A percentile compares a stretch with the other conserved stretches of the same genome.
Evolutionary conservation across 106 monocot species (phyloP).

Genomic region (Alisma plantagoaquatica): DNA sequence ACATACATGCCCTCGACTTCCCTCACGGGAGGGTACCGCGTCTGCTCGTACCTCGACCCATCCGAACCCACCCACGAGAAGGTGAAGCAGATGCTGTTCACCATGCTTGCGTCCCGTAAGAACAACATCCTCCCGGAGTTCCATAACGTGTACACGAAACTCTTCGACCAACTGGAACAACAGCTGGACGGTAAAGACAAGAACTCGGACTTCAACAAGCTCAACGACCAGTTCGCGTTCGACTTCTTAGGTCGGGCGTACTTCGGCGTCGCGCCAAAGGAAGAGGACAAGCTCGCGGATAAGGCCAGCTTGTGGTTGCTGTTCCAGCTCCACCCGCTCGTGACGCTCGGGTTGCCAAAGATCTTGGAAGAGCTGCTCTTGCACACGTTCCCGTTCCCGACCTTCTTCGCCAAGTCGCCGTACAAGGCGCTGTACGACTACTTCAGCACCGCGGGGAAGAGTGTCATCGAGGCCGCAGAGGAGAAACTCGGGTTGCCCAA

Average conservation of each 20-base stretch:
- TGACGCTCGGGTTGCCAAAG: slow-evolving; percentile 19
- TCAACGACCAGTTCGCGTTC: slow-evolving; percentile 26
- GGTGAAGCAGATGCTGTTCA: slow-evolving; percentile 34
- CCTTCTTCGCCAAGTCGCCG: slow-evolving; percentile 15
- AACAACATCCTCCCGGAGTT: slow-evolving; percentile 27
- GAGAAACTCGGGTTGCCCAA: slow-evolving; percentile 24
- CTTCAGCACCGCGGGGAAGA: slow-evolving; percentile 19
- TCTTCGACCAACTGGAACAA: slow-evolving; percentile 27
- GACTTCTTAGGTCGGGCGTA: slow-evolving; percentile 31
- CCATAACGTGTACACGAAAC: slow-evolving; percentile 13
- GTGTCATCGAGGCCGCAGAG: slow-evolving; percentile 14
- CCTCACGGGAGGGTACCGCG: slow-evolving; percentile 45
- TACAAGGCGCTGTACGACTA: slow-evolving; percentile 36
- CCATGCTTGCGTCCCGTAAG: slow-evolving; percentile 20
- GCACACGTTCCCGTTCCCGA: slow-evolving; percentile 36
- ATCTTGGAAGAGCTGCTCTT: slow-evolving; percentile 39
- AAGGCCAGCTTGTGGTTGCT: slow-evolving; percentile 31
- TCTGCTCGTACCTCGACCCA: slow-evolving; percentile 55
- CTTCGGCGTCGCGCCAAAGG: slow-evolving; percentile 18
- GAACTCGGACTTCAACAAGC: slow-evolving; percentile 29
- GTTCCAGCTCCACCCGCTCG: slow-evolving; percentile 33
- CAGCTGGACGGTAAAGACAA: slow-evolving; percentile 11
- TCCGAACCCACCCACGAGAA: slow-evolving; percentile 37
- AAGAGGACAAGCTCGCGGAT: slow-evolving; percentile 1
- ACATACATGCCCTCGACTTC: slow-evolving; percentile 36